phyloP scores from a whole-genome alignment of 441 rosid genomes.

The Melastoma candidum region DNA sequence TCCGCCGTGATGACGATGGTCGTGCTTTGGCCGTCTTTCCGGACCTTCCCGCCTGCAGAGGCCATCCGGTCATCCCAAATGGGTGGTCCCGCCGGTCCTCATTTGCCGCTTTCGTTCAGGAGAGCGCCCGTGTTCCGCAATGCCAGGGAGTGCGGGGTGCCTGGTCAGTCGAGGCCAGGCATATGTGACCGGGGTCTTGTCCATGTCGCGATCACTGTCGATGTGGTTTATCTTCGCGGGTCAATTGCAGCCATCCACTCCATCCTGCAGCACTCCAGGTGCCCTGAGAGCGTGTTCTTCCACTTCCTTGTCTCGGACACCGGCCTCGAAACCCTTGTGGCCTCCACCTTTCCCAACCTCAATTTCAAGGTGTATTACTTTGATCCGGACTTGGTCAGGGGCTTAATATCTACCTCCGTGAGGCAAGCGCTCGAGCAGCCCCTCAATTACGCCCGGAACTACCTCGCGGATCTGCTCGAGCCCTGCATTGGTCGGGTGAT shows the following conservation, averaged over 20 bases:
- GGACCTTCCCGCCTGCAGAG: too few species aligned
- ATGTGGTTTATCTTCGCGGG: slow-evolving; percentile 64
- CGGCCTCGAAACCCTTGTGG: slow-evolving; percentile 48
- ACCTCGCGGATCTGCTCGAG: slow-evolving; percentile 75
- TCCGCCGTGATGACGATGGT: too few species aligned
- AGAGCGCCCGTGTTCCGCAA: slow-evolving; percentile 47
- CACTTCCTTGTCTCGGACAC: slow-evolving; percentile 69
- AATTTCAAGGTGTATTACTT: slow-evolving; percentile 69
- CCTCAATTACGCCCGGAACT: slow-evolving; percentile 79
- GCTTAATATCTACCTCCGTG: slow-evolving; percentile 71
- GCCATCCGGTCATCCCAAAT: too few species aligned
- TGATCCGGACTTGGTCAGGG: slow-evolving; percentile 63
- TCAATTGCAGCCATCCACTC: slow-evolving; percentile 86
- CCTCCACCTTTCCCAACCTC: slow-evolving; percentile 65
- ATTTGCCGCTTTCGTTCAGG: slow-evolving; percentile 33
- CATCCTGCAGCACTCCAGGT: slow-evolving; percentile 53
- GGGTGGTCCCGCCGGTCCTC: too few species aligned
- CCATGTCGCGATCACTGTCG: slow-evolving; percentile 74
- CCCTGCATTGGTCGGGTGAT: slow-evolving; percentile 65
- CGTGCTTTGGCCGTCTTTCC: too few species aligned
- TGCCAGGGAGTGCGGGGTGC: slow-evolving; percentile 55
- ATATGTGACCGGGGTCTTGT: slow-evolving; percentile 58
- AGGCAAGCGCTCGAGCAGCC: slow-evolving; percentile 90
- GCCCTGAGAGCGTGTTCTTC: slow-evolving; percentile 75
- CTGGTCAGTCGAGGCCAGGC: slow-evolving; percentile 14